Evolutionary conservation across 345 rosid genomes (phyloP), one percentile per base, ranked within the genome.

Genomic region (Noccaea bulbosa): DNA sequence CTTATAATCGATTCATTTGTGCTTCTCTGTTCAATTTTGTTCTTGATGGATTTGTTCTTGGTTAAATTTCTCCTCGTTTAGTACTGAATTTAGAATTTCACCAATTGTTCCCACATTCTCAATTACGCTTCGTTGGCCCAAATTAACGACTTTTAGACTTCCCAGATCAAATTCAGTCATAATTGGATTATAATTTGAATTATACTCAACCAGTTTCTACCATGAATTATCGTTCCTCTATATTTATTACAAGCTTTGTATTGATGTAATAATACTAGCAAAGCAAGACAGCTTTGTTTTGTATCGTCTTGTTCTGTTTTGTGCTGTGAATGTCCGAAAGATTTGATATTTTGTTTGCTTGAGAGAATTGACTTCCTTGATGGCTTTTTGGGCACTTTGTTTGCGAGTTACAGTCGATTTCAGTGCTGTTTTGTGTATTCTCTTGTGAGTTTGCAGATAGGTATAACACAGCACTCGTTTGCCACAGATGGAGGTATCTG

Each of bases 391-490:
- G 30, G 43, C 3, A 34, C 4, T 48, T 30, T 27, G 9, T 11
- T 57, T 57, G 38, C 0, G 32, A 12, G 7, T 62, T 32, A 57
- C 56, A n/a, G 63, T 39, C 57, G 3, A 34, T 70, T 57, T 70
- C 75, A 65, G 79, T 66, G 32, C 35, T 62, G 15, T 70, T 78
- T 78, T 83, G 81, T 80, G 72, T 78, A 70, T 69, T 69, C 78
- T 78, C 69, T 78, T 73, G 65, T 87, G 89, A 84, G 89, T 78
- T 83, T 91, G 96, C 97, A 93, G 98, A 93, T 93, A 87, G 97
- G 87, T 88, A 93, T 89, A 93, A 91, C 88, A 83, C 96, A 69
- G 96, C 99, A 83, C 96, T 91, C 83, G 96, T 89, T 88, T 91
- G 96, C 96, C 93, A 88, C 93, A 94, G 97, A 94, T 94, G 99